Evolutionary conservation across 176 grass and related monocot species (phyloP).

Genomic region (Canna indica): DNA sequence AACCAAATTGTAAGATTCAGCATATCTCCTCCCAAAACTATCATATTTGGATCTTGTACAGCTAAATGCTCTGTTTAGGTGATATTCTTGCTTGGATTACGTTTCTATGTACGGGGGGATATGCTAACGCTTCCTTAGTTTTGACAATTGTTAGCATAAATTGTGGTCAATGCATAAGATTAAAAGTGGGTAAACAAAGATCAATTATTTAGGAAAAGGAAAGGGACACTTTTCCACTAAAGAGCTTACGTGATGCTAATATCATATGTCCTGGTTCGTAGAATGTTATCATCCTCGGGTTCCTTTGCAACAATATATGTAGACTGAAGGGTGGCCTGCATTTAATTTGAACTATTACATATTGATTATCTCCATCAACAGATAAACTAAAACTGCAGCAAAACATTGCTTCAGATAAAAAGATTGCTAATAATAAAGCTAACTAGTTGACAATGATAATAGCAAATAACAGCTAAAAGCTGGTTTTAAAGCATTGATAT

Average conservation of each 20-base stretch:
- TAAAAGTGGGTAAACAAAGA: neutral
- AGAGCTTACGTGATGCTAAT: slow-evolving; percentile 88
- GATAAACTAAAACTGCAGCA: neutral
- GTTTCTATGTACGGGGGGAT: neutral
- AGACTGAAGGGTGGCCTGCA: slow-evolving; percentile 51
- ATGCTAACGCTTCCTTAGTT: neutral
- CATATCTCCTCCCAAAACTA: too few relatives aligned
- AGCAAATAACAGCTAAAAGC: neutral
- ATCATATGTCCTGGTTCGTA: slow-evolving; percentile 87
- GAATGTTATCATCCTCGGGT: slow-evolving; percentile 93
- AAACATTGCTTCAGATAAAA: neutral
- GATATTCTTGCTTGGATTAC: too few relatives aligned
- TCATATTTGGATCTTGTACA: too few relatives aligned
- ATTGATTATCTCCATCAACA: neutral
- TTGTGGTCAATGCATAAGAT: neutral
- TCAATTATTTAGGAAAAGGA: neutral
- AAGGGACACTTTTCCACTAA: neutral
- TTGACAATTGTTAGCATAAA: neutral
- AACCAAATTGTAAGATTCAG: too few relatives aligned
- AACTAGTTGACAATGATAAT: neutral
- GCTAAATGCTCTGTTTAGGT: too few relatives aligned
- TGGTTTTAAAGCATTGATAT: neutral
- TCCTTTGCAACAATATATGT: slow-evolving; percentile 75
- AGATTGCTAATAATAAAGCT: neutral
- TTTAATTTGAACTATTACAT: neutral